Conservation (phyloP, 1,284 basidiomycete genomes). For the Fomitiporia mediterranea region DNA sequence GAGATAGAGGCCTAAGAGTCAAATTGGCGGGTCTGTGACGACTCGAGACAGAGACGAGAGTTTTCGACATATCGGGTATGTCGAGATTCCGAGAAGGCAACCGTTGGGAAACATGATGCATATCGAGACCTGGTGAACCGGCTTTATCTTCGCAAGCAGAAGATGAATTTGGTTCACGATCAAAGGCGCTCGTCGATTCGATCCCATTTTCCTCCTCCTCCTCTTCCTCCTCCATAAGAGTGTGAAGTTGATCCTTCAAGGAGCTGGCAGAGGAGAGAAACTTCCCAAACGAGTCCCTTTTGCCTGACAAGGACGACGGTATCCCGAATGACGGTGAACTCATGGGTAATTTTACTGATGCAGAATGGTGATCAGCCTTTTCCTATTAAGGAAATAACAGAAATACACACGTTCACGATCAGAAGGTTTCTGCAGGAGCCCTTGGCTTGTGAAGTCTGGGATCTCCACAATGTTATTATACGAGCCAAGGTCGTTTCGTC, state of each 20-base stretch:
- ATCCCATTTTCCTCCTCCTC: constrained; percentile 50
- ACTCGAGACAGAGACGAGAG: constrained; percentile 27
- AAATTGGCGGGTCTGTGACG: constrained; percentile 60
- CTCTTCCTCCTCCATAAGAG: constrained; percentile 76
- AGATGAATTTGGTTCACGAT: neutral
- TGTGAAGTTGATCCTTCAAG: constrained; percentile 70
- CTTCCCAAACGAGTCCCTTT: constrained; percentile 76
- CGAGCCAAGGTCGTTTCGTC: constrained; percentile 55
- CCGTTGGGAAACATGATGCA: neutral
- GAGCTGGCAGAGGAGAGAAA: constrained; percentile 52
- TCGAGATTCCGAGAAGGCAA: neutral
- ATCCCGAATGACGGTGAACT: constrained; percentile 51
- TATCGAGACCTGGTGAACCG: neutral
- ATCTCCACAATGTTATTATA: constrained; percentile 73
- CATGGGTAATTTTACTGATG: constrained; percentile 28
- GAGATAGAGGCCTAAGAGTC: constrained; percentile 64
- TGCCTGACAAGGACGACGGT: constrained; percentile 45
- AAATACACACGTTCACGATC: constrained; percentile 47
- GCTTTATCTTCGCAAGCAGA: neutral
- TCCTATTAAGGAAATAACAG: neutral
- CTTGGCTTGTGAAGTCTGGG: constrained; percentile 60
- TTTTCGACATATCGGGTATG: too few relatives aligned
- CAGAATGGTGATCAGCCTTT: neutral
- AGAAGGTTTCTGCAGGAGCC: constrained; percentile 48
- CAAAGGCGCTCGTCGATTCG: neutral